These are phyloP conservation scores for Candolleomyces aberdarensis DNA, from an alignment of 768 basidiomycete genomes.

Conservation along the genomic window DNA sequence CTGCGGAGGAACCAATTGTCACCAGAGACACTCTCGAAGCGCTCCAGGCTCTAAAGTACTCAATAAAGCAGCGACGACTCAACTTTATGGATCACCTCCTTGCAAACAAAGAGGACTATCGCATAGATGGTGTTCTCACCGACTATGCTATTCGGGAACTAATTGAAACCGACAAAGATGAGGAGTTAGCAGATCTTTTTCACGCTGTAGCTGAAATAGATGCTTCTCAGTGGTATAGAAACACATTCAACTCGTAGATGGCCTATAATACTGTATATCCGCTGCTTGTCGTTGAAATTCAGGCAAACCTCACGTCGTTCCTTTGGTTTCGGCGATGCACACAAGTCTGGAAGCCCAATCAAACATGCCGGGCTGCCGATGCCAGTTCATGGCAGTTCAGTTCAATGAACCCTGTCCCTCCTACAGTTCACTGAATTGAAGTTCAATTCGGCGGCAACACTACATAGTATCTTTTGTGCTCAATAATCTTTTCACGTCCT, in stretches of 20 bases:
- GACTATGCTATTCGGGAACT: background rate
- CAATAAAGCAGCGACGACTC: background rate
- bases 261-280: no score
- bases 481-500: no score
- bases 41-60: slow-evolving; percentile 3
- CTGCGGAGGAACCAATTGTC: no score
- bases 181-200: background rate
- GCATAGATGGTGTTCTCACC: background rate
- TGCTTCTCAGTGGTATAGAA: background rate
- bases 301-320: background rate
- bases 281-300: no score
- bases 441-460: background rate
- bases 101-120: background rate
- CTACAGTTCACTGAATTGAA: background rate
- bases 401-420: background rate
- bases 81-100: background rate
- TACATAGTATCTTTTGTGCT: no score
- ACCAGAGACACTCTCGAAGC: no score
- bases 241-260: background rate
- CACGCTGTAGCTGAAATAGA: background rate
- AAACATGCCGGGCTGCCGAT: background rate
- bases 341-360: background rate
- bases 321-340: background rate
- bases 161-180: background rate
- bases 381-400: background rate